These are phyloP conservation scores for Euphorbia tirucalli DNA, from an alignment of 345 rosid genomes.

Conservation along the genomic window DNA sequence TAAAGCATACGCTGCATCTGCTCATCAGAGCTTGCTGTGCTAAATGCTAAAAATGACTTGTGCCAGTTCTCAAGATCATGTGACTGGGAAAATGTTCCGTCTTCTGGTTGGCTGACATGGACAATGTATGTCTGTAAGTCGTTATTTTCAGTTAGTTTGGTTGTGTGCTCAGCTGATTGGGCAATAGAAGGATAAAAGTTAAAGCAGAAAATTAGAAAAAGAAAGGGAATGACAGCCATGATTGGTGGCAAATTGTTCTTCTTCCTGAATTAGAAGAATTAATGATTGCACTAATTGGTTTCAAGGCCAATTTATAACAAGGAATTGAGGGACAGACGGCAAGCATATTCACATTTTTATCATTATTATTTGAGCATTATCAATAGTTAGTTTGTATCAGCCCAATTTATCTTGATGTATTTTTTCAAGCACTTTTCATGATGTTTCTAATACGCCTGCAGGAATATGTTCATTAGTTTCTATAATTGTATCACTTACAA, in stretches of 20 bases:
- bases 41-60: constrained; percentile 28
- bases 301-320: background rate
- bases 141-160: background rate
- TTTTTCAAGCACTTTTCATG: background rate
- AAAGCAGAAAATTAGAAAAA: constrained; percentile 7
- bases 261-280: constrained; percentile 3
- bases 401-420: background rate
- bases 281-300: background rate
- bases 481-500: background rate
- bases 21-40: constrained; percentile 5
- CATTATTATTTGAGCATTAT: constrained; percentile 4
- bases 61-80: constrained; percentile 29
- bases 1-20: constrained; percentile 30
- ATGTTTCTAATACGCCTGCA: background rate
- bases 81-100: background rate
- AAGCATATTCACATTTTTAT: constrained; percentile 1
- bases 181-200: background rate
- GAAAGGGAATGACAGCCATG: background rate
- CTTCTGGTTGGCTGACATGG: constrained; percentile 24
- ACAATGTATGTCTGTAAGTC: constrained; percentile 37
- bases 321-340: constrained; percentile 2
- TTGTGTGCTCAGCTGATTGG: constrained; percentile 20
- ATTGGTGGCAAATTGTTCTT: background rate
- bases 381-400: background rate
- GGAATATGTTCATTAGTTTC: background rate